Percentiles rank a stretch among this genome's conserved stretches.
Evolutionary conservation across 805 yeast genomes (phyloP).

Genomic region (Geotrichum ghanense): DNA sequence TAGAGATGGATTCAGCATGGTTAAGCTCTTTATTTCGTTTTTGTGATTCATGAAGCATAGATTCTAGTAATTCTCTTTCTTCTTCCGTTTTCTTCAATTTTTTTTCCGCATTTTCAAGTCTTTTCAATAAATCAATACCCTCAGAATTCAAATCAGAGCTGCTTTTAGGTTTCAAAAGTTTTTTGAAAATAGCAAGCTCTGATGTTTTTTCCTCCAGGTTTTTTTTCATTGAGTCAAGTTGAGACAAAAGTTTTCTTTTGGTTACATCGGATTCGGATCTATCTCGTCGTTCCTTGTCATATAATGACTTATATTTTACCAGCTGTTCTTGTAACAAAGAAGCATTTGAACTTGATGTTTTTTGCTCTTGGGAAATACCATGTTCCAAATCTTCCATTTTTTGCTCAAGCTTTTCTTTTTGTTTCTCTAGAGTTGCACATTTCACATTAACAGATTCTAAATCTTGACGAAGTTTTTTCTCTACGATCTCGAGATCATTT

Average conservation of each 20-base stretch:
- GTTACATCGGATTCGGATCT: conserved; percentile 18
- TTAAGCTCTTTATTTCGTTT: background rate
- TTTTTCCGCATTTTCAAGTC: conserved; percentile 23
- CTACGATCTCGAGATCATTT: conserved; percentile 31
- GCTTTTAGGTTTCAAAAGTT: conserved; percentile 9
- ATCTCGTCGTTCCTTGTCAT: conserved; percentile 12
- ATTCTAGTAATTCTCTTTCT: conserved; percentile 1
- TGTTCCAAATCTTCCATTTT: conserved; percentile 24
- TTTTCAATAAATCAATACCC: conserved; percentile 17
- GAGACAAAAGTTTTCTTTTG: conserved; percentile 14
- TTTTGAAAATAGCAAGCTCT: conserved; percentile 15
- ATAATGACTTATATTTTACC: conserved; percentile 10
- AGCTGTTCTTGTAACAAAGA: conserved; percentile 13
- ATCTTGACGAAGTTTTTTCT: conserved; percentile 13
- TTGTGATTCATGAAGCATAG: background rate
- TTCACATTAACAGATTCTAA: conserved; percentile 14
- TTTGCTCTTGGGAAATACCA: conserved; percentile 17
- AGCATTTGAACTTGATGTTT: conserved; percentile 16
- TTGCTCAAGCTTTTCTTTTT: conserved; percentile 13
- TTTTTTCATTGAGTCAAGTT: conserved; percentile 12
- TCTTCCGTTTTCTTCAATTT: conserved; percentile 18
- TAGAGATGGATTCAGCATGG: background rate
- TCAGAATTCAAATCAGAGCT: conserved; percentile 27
- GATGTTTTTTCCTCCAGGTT: conserved; percentile 14
- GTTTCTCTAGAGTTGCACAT: conserved; percentile 10